These are phyloP conservation scores for Sporothrix pseudoabietina DNA, from an alignment of 2,329 filamentous ascomycete species.

Conservation along the genomic window DNA sequence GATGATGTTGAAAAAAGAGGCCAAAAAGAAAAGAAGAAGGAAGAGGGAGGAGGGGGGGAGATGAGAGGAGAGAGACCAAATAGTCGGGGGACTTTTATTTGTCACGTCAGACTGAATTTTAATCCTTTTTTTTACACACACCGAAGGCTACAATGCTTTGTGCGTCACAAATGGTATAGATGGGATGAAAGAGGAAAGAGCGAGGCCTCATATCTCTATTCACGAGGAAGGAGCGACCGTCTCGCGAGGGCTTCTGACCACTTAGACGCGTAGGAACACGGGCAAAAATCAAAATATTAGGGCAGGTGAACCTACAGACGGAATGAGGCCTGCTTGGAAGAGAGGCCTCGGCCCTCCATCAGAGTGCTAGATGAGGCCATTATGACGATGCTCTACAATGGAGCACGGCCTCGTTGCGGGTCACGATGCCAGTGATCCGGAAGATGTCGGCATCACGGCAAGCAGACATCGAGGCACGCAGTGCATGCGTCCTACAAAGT, in stretches of 20 bases:
- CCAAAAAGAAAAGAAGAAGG: not conserved
- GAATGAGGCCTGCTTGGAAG: not conserved
- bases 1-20: not conserved
- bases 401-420: not conserved
- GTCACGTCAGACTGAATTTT: not conserved
- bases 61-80: not conserved
- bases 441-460: not conserved
- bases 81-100: not conserved
- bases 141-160: not conserved
- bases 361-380: not conserved
- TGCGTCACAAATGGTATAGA: not conserved
- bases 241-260: not conserved
- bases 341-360: not conserved
- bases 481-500: not conserved
- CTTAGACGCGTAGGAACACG: not conserved
- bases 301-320: no score
- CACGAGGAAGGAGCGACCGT: not conserved
- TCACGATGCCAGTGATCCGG: not conserved
- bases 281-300: not conserved
- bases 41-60: not conserved
- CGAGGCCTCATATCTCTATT: not conserved
- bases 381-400: not conserved
- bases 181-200: not conserved
- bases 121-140: not conserved
- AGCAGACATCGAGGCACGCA: not conserved